Evolutionary conservation across 129 eudicot species (phyloP), one percentile per base, ranked within the genome.

Genomic region (Glebionis coronaria): DNA sequence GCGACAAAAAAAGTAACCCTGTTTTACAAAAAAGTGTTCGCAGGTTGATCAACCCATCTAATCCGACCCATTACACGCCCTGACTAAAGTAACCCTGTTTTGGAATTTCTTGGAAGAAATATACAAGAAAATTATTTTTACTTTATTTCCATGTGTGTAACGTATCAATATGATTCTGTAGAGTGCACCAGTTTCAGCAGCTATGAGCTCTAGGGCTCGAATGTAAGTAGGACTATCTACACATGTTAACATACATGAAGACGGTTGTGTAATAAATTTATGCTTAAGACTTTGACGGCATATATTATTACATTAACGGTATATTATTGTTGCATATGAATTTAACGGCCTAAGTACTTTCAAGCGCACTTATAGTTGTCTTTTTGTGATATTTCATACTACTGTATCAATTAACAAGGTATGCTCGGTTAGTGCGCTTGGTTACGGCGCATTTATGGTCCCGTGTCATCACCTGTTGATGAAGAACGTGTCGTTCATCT

Each of bases 171-270:
- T 69, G 19, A 62, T 56, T 64, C 56, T 86, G 86, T 87, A 91
- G 93, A 83, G 95, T 61, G 90, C 88, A 53, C 88, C 87, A 2
- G 79, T 66, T 59, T 57, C 12, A 2, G 20, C 44, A 6, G 4
- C 63, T 27, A 21, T 13, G 10, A 9, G 19, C n/a, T 84, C 91
- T 40, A 78, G 70, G 80, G 80, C 97, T 28, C 82, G 91, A 67
- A 53, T 90, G 46, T 86, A 83, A 73, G 73, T 44, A 14, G 49
- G 61, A 5, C 9, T 56, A 7, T 56, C 4, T 56, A 56, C 15
- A 25, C 4, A 7, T 38, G 18, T 21, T 7, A 4, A 56, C 40
- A 31, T 19, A 31, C 6, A 53, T 18, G 62, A 19, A 55, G 63
- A 55, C 23, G 23, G 40, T 3, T 16, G 38, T 11, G 7, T 21